phyloP scores from a whole-genome alignment of 2,329 filamentous ascomycete species.

The Aspergillus costaricaensis region DNA sequence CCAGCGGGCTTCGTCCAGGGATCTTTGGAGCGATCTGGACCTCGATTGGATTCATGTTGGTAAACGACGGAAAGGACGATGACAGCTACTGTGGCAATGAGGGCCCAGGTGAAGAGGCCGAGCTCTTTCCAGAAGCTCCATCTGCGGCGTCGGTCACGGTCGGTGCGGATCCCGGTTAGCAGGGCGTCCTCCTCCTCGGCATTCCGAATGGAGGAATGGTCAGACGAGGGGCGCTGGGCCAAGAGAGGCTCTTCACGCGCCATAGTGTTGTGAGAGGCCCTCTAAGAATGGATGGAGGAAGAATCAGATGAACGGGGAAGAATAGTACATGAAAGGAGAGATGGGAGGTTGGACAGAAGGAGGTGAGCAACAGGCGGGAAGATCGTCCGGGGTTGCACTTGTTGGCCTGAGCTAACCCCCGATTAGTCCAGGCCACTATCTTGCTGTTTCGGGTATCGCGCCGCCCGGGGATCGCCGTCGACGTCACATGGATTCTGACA shows the following conservation, averaged over 20 bases:
- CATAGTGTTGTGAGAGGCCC: conserved; percentile 26
- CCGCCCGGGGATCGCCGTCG: conserved; percentile 25
- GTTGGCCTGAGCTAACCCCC: not conserved
- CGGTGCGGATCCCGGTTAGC: conserved; percentile 56
- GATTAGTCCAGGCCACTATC: not conserved
- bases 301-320: not conserved
- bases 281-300: not conserved
- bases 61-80: conserved; percentile 80
- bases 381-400: not conserved
- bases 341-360: not conserved
- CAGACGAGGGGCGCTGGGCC: conserved; percentile 57
- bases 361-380: not conserved
- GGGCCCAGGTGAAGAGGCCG: conserved; percentile 77
- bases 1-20: conserved; percentile 52
- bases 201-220: conserved; percentile 56
- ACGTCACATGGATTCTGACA: not conserved
- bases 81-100: conserved; percentile 75
- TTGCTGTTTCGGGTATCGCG: conserved; percentile 12
- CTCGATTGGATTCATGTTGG: conserved; percentile 62
- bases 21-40: conserved; percentile 29
- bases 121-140: conserved; percentile 71
- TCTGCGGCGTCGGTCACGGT: conserved; percentile 37
- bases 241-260: conserved; percentile 55
- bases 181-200: conserved; percentile 65
- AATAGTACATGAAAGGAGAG: not conserved